Base-by-base conservation (phyloP, 2,329 filamentous ascomycete genomes). In the Aspergillus aculeatus region DNA sequence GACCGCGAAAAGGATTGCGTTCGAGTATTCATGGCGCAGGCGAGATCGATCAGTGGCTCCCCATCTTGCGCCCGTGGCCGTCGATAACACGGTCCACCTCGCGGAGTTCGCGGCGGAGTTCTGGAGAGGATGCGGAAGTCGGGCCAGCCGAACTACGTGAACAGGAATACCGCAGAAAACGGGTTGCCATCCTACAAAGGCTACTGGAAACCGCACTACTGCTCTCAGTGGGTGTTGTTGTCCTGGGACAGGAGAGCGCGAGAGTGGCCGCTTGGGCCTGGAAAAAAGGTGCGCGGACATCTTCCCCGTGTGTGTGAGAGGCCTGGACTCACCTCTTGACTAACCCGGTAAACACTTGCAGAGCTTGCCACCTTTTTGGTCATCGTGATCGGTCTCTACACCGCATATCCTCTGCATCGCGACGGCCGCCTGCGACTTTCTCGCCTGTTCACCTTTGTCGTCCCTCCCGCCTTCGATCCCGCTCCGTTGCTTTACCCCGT, bases 401-500 rank as follows among this genome's bases (percentile, higher is more conserved):
- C 68, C 50, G 58, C 70, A 47, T 90, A 91, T 66, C 88, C 88
- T 2, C 57, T 89, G 19, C 65, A 68, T 24, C 68, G 68, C 47
- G 62, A 64, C 57, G 68, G 70, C 61, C 71, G 68, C 54, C 55
- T 66, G 23, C 66, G 66, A 56, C 64, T 71, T 38, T 73, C 72
- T 35, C 67, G 75, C 54, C 67, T 76, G 53, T 77, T 72, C 64
- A 79, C 81, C 52, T 84, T 87, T 68, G 81, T 82, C 47, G 80
- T 96, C 41, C 92, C 92, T 0, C 79, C 86, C 4, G 83, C 85
- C n/a, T 96, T 97, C 75, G 94, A 98, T 70, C 93, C 92, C 2
- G 94, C 94, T 6, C 91, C 93, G 11, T 82, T 96, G n/a, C 76
- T 97, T 59, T 98, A 97, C 72, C 94, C 94, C 19, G 84, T 89